Evolutionary conservation across 176 grass and related monocot species (phyloP).

Genomic region (Hsuehochloa calcarea): DNA sequence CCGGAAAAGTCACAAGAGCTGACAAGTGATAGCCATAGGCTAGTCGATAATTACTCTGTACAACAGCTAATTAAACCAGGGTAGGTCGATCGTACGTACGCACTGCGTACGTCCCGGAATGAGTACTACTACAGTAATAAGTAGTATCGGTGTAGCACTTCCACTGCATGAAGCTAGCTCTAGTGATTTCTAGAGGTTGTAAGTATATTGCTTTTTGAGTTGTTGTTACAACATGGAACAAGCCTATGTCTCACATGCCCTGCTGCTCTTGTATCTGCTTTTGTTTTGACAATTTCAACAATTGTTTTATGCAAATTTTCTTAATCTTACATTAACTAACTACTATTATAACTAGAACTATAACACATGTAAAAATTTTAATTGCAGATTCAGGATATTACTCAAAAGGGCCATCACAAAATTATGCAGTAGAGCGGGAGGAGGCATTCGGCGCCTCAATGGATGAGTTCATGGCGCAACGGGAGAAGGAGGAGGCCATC

Average conservation of each 20-base stretch:
- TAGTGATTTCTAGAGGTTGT: background rate
- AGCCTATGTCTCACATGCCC: background rate
- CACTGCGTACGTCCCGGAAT: background rate
- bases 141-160: background rate
- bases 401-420: constrained; percentile 68
- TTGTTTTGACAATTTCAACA: background rate
- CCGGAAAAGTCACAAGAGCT: background rate
- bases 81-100: background rate
- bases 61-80: background rate
- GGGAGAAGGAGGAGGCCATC: too few species aligned
- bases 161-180: too few species aligned
- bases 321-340: background rate
- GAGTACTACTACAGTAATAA: background rate
- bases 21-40: background rate
- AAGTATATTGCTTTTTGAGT: background rate
- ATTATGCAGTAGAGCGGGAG: constrained; percentile 30
- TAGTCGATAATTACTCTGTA: background rate
- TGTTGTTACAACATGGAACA: background rate
- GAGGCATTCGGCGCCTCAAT: too few species aligned
- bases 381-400: constrained; percentile 62
- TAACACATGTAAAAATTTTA: constrained; percentile 22
- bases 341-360: constrained; percentile 4
- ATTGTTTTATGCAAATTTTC: background rate
- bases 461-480: too few species aligned
- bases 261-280: background rate